A percentile compares a stretch with the other conserved stretches of the same genome.
Conservation (phyloP, 176 grass and related monocot genomes). For the Thinopyrum elongatum region DNA sequence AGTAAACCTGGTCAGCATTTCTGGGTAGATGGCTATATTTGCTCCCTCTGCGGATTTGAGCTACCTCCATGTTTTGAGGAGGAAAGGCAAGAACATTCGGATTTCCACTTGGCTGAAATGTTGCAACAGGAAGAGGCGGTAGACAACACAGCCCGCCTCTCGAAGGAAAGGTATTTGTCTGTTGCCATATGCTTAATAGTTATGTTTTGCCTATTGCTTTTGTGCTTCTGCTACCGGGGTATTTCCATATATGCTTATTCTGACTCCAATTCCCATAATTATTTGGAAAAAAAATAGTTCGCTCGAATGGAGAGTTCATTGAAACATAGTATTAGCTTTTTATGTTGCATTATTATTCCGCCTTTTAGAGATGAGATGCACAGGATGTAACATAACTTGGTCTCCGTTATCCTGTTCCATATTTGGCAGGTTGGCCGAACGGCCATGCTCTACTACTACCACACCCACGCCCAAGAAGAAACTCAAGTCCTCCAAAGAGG, state of each 20-base stretch:
- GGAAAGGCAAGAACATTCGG: slow-evolving; percentile 86
- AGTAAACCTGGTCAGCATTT: slow-evolving; percentile 31
- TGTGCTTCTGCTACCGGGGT: neutral
- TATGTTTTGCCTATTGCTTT: neutral
- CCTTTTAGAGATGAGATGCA: neutral
- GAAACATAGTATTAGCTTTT: too few species aligned
- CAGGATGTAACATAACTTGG: neutral
- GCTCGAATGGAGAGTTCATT: neutral
- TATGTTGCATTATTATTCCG: neutral
- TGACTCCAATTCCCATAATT: neutral
- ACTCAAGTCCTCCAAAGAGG: slow-evolving; percentile 50
- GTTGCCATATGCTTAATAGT: neutral
- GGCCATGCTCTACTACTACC: slow-evolving; percentile 3
- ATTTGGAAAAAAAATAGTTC: neutral
- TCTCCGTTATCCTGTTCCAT: neutral
- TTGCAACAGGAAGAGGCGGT: slow-evolving; percentile 69
- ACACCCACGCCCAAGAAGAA: slow-evolving; percentile 58
- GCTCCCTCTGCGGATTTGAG: slow-evolving; percentile 79
- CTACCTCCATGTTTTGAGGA: slow-evolving; percentile 69
- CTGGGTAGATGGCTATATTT: slow-evolving; percentile 82
- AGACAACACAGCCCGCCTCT: neutral
- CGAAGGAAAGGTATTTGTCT: slow-evolving; percentile 45
- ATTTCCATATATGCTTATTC: neutral
- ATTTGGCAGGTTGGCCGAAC: slow-evolving; percentile 40
- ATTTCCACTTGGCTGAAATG: slow-evolving; percentile 76